phyloP scores from a whole-genome alignment of 2,329 filamentous ascomycete species.

The Phialemoniopsis sp. region DNA sequence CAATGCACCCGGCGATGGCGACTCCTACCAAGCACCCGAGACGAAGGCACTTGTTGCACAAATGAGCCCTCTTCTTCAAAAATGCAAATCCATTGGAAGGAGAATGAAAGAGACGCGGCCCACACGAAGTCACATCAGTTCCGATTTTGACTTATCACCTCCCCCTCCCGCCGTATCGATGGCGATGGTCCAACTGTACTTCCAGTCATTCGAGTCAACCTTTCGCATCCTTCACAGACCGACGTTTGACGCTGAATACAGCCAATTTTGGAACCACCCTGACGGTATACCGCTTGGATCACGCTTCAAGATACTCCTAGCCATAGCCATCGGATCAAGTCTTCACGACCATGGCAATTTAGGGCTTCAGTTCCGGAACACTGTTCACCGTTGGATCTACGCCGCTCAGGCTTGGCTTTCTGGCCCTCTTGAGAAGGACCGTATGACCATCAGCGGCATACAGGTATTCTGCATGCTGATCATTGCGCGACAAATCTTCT shows the following conservation, averaged over 20 bases:
- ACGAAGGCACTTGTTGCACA: conserved; percentile 16
- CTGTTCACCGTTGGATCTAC: conserved; percentile 32
- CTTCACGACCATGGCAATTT: conserved; percentile 16
- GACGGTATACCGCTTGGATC: conserved; percentile 13
- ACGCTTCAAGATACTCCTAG: conserved; percentile 31
- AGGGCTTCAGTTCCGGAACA: conserved; percentile 16
- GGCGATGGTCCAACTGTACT: conserved; percentile 37
- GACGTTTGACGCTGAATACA: conserved; percentile 46
- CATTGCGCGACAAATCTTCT: conserved; percentile 33
- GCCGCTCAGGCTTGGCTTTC: conserved; percentile 35
- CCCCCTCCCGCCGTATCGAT: conserved; percentile 29
- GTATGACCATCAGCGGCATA: conserved; percentile 21
- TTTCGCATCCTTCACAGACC: conserved; percentile 50
- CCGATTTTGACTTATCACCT: conserved; percentile 14
- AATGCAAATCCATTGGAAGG: conserved; percentile 26
- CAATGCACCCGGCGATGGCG: no score
- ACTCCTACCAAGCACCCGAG: conserved; percentile 15
- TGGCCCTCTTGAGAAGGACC: conserved; percentile 31
- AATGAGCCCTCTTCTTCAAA: conserved; percentile 20
- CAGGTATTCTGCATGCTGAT: conserved; percentile 34
- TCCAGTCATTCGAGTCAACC: conserved; percentile 42
- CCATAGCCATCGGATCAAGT: conserved; percentile 33
- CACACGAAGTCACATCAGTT: conserved; percentile 18
- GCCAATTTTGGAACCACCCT: conserved; percentile 36
- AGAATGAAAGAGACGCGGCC: conserved; percentile 24